Conservation (phyloP, 2,329 filamentous ascomycete species). For the Curvularia eragrostidis region DNA sequence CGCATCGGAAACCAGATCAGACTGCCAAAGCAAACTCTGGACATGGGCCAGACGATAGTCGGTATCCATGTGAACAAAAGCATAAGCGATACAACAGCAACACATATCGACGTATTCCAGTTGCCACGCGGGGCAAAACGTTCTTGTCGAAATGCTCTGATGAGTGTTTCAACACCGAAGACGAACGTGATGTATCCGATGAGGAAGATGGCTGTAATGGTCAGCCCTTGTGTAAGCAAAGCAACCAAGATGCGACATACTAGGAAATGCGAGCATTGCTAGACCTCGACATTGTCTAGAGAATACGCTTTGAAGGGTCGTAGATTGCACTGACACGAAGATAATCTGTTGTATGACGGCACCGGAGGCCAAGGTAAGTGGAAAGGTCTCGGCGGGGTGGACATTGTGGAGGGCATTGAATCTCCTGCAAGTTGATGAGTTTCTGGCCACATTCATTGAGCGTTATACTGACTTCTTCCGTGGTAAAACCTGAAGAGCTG, state of each 20-base stretch:
- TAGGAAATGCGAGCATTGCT: slow-evolving; percentile 49
- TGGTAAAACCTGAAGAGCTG: slow-evolving; percentile 40
- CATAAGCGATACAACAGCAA: slow-evolving; percentile 59
- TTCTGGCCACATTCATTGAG: not conserved
- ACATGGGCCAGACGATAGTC: slow-evolving; percentile 62
- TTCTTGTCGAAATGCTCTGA: slow-evolving; percentile 61
- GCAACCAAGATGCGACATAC: slow-evolving; percentile 34
- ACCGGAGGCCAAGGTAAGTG: slow-evolving; percentile 49
- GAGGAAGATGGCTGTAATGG: slow-evolving; percentile 66
- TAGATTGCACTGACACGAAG: slow-evolving; percentile 50
- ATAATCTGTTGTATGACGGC: slow-evolving; percentile 48
- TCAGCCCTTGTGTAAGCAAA: slow-evolving; percentile 23
- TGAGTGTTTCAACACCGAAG: slow-evolving; percentile 67
- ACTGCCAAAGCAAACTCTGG: slow-evolving; percentile 69
- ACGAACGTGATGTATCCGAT: slow-evolving; percentile 70
- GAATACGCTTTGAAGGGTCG: slow-evolving; percentile 47
- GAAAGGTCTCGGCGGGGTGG: slow-evolving; percentile 51
- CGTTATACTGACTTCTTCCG: slow-evolving; percentile 41
- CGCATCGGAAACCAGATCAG: slow-evolving; percentile 71
- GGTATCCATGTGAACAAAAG: slow-evolving; percentile 65
- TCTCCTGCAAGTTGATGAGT: slow-evolving; percentile 36
- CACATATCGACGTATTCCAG: slow-evolving; percentile 66
- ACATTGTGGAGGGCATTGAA: slow-evolving; percentile 48
- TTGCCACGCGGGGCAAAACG: slow-evolving; percentile 66
- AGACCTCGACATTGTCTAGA: slow-evolving; percentile 45